Evolutionary conservation across 2,329 filamentous ascomycete species (phyloP).

Genomic region (Clonostachys sp.): DNA sequence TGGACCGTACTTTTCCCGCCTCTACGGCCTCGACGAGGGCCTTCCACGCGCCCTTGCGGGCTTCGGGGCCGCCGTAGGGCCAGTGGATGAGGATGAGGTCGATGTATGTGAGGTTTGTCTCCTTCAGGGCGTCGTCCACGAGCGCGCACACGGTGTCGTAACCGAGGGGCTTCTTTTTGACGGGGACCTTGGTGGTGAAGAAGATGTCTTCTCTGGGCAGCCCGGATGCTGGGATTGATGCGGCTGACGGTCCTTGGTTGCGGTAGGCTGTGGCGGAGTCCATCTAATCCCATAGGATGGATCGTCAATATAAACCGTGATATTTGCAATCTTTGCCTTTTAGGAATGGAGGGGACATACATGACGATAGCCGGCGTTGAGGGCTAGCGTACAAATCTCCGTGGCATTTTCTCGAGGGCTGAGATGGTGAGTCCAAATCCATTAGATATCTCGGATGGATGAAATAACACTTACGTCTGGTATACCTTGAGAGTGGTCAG

Average conservation of each 20-base stretch:
- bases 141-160: conserved; percentile 63
- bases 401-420: conserved; percentile 21
- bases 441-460: neutral
- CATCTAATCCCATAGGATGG: conserved; percentile 24
- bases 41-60: conserved; percentile 55
- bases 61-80: conserved; percentile 51
- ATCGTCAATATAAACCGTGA: neutral
- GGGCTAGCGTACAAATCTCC: conserved; percentile 36
- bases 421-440: conserved; percentile 1
- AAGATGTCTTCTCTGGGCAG: conserved; percentile 43
- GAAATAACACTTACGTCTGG: conserved; percentile 35
- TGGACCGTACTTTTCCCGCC: conserved; percentile 54
- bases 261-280: conserved; percentile 48
- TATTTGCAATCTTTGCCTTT: neutral
- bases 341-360: conserved; percentile 18
- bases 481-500: conserved; percentile 34
- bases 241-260: conserved; percentile 45
- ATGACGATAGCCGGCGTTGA: conserved; percentile 49
- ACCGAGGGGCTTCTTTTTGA: conserved; percentile 25
- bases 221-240: conserved; percentile 32
- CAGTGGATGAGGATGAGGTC: conserved; percentile 62
- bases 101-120: conserved; percentile 61
- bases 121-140: conserved; percentile 57
- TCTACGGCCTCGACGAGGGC: conserved; percentile 61
- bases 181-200: conserved; percentile 53